Conservation (phyloP, 805 yeast genomes). For the Candida gorgasii region DNA sequence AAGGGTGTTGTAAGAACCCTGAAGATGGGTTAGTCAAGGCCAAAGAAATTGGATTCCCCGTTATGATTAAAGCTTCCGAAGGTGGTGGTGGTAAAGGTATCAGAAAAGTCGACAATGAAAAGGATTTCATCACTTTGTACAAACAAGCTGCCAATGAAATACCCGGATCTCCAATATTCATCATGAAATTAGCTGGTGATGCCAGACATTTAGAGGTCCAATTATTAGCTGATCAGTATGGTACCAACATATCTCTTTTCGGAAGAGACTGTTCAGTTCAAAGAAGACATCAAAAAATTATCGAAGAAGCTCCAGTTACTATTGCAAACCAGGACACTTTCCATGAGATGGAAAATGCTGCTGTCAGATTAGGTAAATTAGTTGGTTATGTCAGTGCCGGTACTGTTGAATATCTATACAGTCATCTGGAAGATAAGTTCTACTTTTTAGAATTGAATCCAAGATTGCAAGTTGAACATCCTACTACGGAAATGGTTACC, state of each 20-base stretch:
- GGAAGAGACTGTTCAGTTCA: constrained; percentile 99
- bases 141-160: constrained; percentile 96
- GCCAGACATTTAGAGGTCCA: constrained; percentile 99
- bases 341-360: constrained; percentile 92
- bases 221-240: constrained; percentile 96
- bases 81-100: constrained; percentile 99
- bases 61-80: constrained; percentile 98
- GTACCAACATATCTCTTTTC: constrained; percentile 93
- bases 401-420: constrained; percentile 96
- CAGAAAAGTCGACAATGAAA: constrained; percentile 87
- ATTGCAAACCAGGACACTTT: constrained; percentile 86
- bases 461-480: constrained; percentile 99
- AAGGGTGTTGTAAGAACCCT: constrained; percentile 86
- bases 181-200: constrained; percentile 95
- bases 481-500: constrained; percentile 99
- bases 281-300: constrained; percentile 98
- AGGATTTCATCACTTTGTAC: constrained; percentile 73
- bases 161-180: constrained; percentile 98
- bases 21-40: constrained; percentile 91
- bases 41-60: constrained; percentile 89
- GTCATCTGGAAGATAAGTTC: constrained; percentile 91
- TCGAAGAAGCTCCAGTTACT: constrained; percentile 99
- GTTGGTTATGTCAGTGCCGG: constrained; percentile 99
- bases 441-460: constrained; percentile 97
- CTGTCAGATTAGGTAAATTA: constrained; percentile 92